Percentiles rank a stretch among this genome's conserved stretches.
These are phyloP conservation scores for Phialophora macrospora DNA, from an alignment of 2,329 filamentous ascomycete genomes.

Conservation along the genomic window DNA sequence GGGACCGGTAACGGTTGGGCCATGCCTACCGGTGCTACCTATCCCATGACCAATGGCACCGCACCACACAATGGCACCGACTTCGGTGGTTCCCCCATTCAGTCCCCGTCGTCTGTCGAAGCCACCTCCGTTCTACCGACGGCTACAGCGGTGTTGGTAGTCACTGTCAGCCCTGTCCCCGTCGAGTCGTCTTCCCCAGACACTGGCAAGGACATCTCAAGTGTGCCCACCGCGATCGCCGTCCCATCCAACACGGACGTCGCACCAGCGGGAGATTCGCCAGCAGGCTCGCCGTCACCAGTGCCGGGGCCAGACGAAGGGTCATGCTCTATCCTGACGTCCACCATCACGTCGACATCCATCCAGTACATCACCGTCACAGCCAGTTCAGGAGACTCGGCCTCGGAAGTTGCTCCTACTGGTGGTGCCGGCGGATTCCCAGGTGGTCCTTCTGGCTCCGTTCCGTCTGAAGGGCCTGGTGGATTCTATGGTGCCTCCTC, in stretches of 20 bases:
- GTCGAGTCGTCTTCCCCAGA: slow-evolving; percentile 21
- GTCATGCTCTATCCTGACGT: slow-evolving; percentile 26
- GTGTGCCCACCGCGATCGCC: slow-evolving; percentile 8
- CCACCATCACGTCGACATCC: slow-evolving; percentile 39
- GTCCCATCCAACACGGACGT: slow-evolving; percentile 8
- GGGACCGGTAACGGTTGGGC: slow-evolving; percentile 29
- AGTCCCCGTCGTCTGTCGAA: slow-evolving; percentile 23
- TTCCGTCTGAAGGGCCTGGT: slow-evolving; percentile 3
- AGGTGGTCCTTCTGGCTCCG: slow-evolving; percentile 14
- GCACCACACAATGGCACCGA: slow-evolving; percentile 24
- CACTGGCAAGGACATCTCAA: slow-evolving; percentile 23
- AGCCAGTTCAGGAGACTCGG: slow-evolving; percentile 27
- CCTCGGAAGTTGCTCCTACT: slow-evolving; percentile 7
- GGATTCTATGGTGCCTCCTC: slow-evolving; percentile 14
- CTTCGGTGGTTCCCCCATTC: slow-evolving; percentile 27
- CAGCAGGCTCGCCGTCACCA: background rate
- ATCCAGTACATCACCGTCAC: slow-evolving; percentile 41
- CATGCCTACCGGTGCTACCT: slow-evolving; percentile 27
- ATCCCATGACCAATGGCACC: slow-evolving; percentile 31
- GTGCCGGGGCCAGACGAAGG: too few relatives aligned
- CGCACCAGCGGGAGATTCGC: slow-evolving; percentile 7
- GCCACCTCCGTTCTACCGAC: slow-evolving; percentile 15
- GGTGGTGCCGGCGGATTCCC: slow-evolving; percentile 1
- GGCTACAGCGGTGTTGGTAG: slow-evolving; percentile 28
- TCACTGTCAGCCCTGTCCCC: slow-evolving; percentile 31